These are phyloP conservation scores for Vachellia pachyceras DNA, from an alignment of 306 rosid genomes.

Conservation along the genomic window DNA sequence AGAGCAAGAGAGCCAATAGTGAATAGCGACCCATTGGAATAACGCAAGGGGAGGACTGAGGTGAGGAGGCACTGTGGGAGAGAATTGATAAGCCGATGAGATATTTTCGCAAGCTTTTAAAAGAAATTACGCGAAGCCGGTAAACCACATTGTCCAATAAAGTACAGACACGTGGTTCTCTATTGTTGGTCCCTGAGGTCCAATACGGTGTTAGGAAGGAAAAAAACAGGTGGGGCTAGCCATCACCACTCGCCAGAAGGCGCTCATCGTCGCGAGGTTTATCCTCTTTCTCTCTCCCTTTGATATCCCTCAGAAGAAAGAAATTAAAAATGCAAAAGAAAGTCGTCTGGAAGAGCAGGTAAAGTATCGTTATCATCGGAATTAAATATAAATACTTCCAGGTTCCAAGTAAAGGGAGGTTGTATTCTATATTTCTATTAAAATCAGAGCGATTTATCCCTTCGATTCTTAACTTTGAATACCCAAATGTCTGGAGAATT, in stretches of 20 bases:
- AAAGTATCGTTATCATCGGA: background rate
- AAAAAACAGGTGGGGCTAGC: no score
- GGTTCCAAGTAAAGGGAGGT: background rate
- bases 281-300: no score
- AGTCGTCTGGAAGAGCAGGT: background rate
- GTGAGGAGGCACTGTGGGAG: background rate
- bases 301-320: background rate
- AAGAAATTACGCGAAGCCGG: background rate
- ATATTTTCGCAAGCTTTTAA: background rate
- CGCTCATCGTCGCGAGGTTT: no score
- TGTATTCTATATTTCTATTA: background rate
- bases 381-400: background rate
- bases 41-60: constrained; percentile 6
- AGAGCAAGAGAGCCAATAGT: constrained; percentile 37
- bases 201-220: background rate
- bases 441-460: background rate
- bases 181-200: background rate
- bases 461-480: background rate
- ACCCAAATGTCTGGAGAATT: background rate
- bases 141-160: background rate
- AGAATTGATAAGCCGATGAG: background rate
- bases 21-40: constrained; percentile 46
- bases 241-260: no score
- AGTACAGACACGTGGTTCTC: constrained; percentile 21
- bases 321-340: background rate